Evolutionary conservation across 768 basidiomycete genomes (phyloP).

Genomic region (Sistotremastrum suecicum): DNA sequence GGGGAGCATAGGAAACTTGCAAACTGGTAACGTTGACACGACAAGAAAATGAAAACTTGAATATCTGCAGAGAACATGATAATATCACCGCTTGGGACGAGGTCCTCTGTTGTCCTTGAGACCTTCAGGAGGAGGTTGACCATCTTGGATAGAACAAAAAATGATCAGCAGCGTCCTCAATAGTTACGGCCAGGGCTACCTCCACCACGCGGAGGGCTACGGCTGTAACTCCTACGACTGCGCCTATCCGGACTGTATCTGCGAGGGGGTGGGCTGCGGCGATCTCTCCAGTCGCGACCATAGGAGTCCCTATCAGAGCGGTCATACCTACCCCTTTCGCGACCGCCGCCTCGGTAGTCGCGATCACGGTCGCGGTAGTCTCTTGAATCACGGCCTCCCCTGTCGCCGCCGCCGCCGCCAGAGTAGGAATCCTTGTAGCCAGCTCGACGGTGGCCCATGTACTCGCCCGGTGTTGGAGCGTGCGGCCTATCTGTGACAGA

Average conservation of each 20-base stretch:
- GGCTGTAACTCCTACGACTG: conserved; percentile 61
- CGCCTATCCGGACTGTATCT: conserved; percentile 70
- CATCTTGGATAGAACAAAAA: too few species aligned
- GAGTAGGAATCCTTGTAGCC: conserved; percentile 33
- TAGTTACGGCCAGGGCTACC: conserved; percentile 30
- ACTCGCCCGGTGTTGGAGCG: conserved; percentile 93
- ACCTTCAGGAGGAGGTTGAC: too few species aligned
- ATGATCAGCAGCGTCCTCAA: too few species aligned
- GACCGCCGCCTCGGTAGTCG: conserved; percentile 31
- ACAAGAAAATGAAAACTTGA: too few species aligned
- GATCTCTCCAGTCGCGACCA: conserved; percentile 70
- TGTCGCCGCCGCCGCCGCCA: conserved; percentile 24
- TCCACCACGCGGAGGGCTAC: conserved; percentile 60
- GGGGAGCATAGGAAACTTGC: too few species aligned
- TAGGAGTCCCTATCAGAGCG: conserved; percentile 26
- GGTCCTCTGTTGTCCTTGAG: too few species aligned
- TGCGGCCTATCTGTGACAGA: conserved; percentile 91
- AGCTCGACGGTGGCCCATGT: conserved; percentile 81
- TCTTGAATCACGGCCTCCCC: conserved; percentile 30
- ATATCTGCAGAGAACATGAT: too few species aligned
- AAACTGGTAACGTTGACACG: too few species aligned
- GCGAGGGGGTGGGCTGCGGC: conserved; percentile 58
- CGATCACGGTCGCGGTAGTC: conserved; percentile 20
- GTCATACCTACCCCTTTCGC: conserved; percentile 13
- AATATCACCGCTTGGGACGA: too few species aligned